phyloP scores from a whole-genome alignment of 164 flowering plant species.

The Umbilicus rupestris region DNA sequence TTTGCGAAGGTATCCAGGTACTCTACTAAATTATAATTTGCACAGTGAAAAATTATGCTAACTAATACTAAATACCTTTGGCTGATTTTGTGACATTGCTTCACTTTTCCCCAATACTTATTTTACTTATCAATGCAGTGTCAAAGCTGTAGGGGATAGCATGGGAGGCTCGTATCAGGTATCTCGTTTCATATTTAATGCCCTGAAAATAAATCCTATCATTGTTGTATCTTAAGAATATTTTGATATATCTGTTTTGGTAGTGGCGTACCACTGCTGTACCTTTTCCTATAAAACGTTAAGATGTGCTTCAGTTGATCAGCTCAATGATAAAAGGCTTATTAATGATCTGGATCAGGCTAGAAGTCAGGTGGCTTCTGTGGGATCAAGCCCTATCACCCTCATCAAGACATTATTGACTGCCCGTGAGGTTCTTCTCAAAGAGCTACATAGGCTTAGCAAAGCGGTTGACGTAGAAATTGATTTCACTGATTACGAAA shows the following conservation, averaged over 20 bases:
- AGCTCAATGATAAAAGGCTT: neutral
- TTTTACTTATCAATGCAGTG: conserved; percentile 33
- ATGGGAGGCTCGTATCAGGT: conserved; percentile 39
- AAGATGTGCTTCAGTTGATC: neutral
- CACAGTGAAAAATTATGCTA: neutral
- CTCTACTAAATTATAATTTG: conserved; percentile 19
- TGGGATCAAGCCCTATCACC: conserved; percentile 27
- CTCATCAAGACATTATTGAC: conserved; percentile 47
- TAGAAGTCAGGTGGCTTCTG: conserved; percentile 19
- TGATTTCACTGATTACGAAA: conserved; percentile 45
- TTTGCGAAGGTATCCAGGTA: conserved; percentile 67
- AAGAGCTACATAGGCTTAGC: conserved; percentile 61
- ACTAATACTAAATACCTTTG: neutral
- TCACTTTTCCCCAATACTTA: neutral
- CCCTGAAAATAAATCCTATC: neutral
- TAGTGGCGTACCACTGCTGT: neutral
- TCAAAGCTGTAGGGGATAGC: conserved; percentile 22
- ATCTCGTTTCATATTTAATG: conserved; percentile 15
- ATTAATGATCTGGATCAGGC: conserved; percentile 22
- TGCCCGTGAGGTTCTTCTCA: conserved; percentile 57
- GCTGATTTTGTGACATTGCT: neutral
- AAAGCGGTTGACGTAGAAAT: conserved; percentile 47
- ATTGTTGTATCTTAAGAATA: neutral
- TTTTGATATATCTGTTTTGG: neutral
- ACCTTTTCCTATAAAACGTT: neutral